Conservation (phyloP, 352 stramenopile genomes). For the Globisporangium canariense region DNA sequence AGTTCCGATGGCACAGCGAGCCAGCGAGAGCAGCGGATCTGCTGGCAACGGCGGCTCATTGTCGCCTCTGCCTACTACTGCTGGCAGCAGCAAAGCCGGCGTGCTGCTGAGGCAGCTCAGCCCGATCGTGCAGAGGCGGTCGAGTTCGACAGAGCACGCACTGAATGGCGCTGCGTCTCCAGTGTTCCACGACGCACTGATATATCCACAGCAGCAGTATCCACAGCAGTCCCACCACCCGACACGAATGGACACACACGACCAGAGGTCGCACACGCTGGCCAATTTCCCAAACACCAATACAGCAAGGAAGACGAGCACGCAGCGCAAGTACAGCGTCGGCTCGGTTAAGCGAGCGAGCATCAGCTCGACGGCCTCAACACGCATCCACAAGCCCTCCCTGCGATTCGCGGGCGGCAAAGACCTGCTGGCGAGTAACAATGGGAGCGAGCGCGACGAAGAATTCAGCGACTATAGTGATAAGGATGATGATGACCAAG, state of each 20-base stretch:
- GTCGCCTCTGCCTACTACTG: background rate
- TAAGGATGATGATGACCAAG: background rate
- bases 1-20: conserved; percentile 6
- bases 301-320: conserved; percentile 3
- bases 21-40: background rate
- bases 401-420: conserved; percentile 3
- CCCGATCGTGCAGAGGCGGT: conserved; percentile 8
- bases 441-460: conserved; percentile 5
- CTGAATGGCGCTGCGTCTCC: background rate
- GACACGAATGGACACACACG: conserved; percentile 5
- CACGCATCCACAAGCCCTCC: conserved; percentile 1
- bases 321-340: conserved; percentile 12
- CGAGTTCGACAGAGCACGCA: background rate
- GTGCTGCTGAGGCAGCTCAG: conserved; percentile 3
- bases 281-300: background rate
- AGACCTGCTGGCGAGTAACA: conserved; percentile 1
- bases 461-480: background rate
- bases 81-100: background rate
- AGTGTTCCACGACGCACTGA: conserved; percentile 1
- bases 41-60: background rate
- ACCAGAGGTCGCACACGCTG: conserved; percentile 10
- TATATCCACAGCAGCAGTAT: background rate
- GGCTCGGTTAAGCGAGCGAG: conserved; percentile 7
- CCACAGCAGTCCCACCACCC: conserved; percentile 2
- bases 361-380: conserved; percentile 2